phyloP scores from a whole-genome alignment of 306 rosid species.

The Benincasa hispida region DNA sequence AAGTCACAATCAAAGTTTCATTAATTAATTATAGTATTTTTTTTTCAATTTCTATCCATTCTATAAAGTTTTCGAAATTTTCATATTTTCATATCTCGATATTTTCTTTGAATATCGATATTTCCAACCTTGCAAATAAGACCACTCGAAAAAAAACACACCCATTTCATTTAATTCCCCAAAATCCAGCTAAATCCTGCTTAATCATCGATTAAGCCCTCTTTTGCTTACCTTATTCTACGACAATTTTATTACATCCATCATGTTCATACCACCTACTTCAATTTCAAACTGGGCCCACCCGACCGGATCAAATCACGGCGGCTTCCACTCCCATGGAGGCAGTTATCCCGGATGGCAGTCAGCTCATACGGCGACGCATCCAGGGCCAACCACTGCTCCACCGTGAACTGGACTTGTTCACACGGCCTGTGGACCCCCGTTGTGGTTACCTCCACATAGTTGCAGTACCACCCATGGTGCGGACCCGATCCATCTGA shows the following conservation, averaged over 20 bases:
- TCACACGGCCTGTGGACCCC: slow-evolving; percentile 40
- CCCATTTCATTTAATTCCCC: too few relatives aligned
- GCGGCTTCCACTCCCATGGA: background rate
- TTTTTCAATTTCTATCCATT: too few relatives aligned
- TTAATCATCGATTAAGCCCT: too few relatives aligned
- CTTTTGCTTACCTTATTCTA: background rate
- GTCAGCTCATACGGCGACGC: slow-evolving; percentile 52
- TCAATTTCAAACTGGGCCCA: background rate
- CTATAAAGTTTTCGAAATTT: too few relatives aligned
- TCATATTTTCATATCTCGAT: too few relatives aligned
- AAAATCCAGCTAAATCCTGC: background rate
- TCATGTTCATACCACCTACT: background rate
- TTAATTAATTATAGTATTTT: too few relatives aligned
- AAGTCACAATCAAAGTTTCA: too few relatives aligned
- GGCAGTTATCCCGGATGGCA: slow-evolving; percentile 34
- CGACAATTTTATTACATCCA: background rate
- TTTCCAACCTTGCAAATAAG: too few relatives aligned
- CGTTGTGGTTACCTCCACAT: slow-evolving; percentile 58
- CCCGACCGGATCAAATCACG: background rate
- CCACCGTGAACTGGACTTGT: slow-evolving; percentile 37
- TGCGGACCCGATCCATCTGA: slow-evolving; percentile 62
- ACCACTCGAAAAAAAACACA: too few relatives aligned
- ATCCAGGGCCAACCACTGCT: slow-evolving; percentile 81
- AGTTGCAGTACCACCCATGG: slow-evolving; percentile 91
- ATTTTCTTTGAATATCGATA: too few relatives aligned